Base-by-base conservation (phyloP, 2,329 filamentous ascomycete species). In the Botryotinia calthae region DNA sequence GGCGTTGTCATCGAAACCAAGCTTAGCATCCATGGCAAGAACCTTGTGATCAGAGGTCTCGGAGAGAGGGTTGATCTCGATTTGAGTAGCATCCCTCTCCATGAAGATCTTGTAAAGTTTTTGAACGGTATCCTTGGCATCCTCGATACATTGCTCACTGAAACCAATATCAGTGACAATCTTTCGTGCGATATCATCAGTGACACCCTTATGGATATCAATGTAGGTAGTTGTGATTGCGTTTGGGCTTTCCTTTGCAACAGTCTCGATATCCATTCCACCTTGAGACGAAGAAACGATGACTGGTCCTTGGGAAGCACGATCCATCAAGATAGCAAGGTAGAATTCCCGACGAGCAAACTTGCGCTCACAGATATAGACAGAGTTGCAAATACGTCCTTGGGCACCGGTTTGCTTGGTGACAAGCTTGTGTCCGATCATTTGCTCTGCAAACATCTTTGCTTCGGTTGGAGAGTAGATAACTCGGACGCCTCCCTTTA, bases 321-420 rank as follows among this genome's bases (percentile, higher is more conserved):
- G 94, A 87, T 99, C 96, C 96, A 99, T 98, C 80, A 99, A 91
- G 81, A 99, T 92, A 81, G 96, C 96, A 74, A 99, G 91, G 88
- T 99, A 99, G 87, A 99, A 99, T 86, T 99, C 96, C 82, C 96
- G 92, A 79, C 96, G 94, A 80, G 96, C 96, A 82, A 98, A 99
- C 88, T 99, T 99, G 89, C 96, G 95, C 89, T 99, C 96, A 86
- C 95, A 97, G 83, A 99, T 98, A 88, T 97, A 98, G 82, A 99
- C 96, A 76, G 95, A 89, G 85, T 93, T 98, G 89, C 96, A 99
- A 83, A 97, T 90, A 83, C 96, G 94, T 82, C 96, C 96, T 79
- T 85, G 89, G 79, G 95, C 93, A 83, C 96, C 96, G 74, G 96
- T 99, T 88, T 99, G 96, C 90, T 99, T 99, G 84, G 96, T 99